Conservation (phyloP, 1,139 yeast genomes). For the Taphrina flavorubra region DNA sequence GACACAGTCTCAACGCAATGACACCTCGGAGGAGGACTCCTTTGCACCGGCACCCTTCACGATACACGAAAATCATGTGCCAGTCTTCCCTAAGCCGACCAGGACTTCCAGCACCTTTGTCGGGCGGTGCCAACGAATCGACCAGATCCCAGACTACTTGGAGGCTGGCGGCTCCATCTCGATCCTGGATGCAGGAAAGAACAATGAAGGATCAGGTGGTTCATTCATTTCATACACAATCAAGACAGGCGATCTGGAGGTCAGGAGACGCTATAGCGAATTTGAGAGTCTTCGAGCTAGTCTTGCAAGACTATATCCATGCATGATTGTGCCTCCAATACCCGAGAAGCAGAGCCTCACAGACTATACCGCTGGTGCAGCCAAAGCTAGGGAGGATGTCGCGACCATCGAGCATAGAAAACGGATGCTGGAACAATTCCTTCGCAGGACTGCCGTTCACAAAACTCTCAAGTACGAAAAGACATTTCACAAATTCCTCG, state of each 20-base stretch:
- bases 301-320: conserved; percentile 76
- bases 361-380: conserved; percentile 53
- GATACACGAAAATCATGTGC: conserved; percentile 39
- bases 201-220: conserved; percentile 74
- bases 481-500: conserved; percentile 76
- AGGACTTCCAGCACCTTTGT: conserved; percentile 17
- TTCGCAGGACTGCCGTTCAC: conserved; percentile 73
- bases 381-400: conserved; percentile 63
- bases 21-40: not conserved
- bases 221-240: conserved; percentile 84
- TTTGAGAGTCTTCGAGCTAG: conserved; percentile 80
- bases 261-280: conserved; percentile 86
- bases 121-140: conserved; percentile 37
- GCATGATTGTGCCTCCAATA: conserved; percentile 85
- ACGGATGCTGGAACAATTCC: conserved; percentile 74
- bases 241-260: conserved; percentile 57
- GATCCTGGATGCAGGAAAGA: conserved; percentile 77
- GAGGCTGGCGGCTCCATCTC: conserved; percentile 52
- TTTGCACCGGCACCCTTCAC: conserved; percentile 21
- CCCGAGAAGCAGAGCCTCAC: conserved; percentile 82
- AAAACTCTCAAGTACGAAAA: conserved; percentile 63
- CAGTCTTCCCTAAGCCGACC: conserved; percentile 27
- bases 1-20: conserved; percentile 32
- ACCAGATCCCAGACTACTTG: conserved; percentile 29
- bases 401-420: conserved; percentile 68